phyloP scores from a whole-genome alignment of 768 basidiomycete species.

The Rhizopogon roseolus region DNA sequence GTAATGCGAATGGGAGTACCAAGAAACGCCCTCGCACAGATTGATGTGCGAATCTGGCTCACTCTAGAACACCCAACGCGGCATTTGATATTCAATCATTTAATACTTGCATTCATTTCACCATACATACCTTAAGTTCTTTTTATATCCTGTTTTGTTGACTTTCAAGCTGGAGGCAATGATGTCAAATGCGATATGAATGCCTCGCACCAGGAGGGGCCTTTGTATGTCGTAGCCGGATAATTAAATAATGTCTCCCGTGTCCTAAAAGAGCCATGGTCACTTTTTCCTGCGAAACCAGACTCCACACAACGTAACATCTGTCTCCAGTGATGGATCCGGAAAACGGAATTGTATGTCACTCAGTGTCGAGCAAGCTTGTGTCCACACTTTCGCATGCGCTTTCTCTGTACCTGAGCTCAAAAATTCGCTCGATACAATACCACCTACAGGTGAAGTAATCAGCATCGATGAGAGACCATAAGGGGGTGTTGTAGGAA shows the following conservation, averaged over 20 bases:
- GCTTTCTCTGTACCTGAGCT: slow-evolving; percentile 18
- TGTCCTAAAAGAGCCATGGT: background rate
- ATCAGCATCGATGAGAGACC: background rate
- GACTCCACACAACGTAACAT: slow-evolving; percentile 25
- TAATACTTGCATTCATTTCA: background rate
- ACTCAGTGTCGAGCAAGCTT: slow-evolving; percentile 17
- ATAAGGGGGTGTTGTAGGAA: background rate
- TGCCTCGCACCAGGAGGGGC: background rate
- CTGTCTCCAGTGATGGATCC: slow-evolving; percentile 17
- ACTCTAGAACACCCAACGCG: background rate
- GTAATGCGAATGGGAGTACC: slow-evolving; percentile 34
- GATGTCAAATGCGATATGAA: background rate
- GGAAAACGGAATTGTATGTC: slow-evolving; percentile 28
- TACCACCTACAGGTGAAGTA: background rate
- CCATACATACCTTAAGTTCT: background rate
- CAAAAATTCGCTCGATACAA: slow-evolving; percentile 21
- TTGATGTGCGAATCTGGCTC: slow-evolving; percentile 15
- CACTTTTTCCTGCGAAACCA: slow-evolving; percentile 22
- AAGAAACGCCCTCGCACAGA: slow-evolving; percentile 60
- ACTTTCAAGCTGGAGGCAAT: background rate
- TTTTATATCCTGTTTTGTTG: background rate
- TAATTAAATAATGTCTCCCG: too few species aligned
- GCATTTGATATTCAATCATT: background rate
- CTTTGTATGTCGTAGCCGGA: too few species aligned
- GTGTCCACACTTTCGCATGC: slow-evolving; percentile 26